phyloP scores from a whole-genome alignment of 1,284 basidiomycete genomes.

The Athelia psychrophila region DNA sequence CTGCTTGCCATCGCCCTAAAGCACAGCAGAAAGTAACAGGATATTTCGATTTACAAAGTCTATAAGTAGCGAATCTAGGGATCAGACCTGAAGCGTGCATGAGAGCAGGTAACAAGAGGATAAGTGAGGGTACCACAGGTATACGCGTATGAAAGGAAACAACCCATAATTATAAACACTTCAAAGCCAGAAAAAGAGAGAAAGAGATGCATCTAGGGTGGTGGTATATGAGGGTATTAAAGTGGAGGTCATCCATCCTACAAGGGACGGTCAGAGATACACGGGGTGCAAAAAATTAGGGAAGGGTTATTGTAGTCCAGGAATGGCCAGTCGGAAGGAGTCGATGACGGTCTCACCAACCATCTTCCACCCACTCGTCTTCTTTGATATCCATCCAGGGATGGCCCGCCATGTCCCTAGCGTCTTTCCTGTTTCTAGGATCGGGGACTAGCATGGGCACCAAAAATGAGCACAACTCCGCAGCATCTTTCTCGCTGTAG shows the following conservation, averaged over 20 bases:
- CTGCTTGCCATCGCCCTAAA: too few species aligned
- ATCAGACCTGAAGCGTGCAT: too few species aligned
- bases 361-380: conserved; percentile 40
- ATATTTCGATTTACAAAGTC: too few species aligned
- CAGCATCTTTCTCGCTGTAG: conserved; percentile 58
- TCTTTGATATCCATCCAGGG: conserved; percentile 62
- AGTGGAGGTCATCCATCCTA: conserved; percentile 45
- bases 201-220: too few species aligned
- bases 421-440: conserved; percentile 64
- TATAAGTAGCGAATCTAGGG: too few species aligned
- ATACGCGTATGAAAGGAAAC: too few species aligned
- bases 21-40: too few species aligned
- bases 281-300: conserved; percentile 56
- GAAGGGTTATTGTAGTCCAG: conserved; percentile 73
- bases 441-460: conserved; percentile 79
- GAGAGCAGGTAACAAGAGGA: too few species aligned
- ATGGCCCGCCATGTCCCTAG: conserved; percentile 73
- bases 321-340: conserved; percentile 55
- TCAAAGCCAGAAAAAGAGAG: too few species aligned
- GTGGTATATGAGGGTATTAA: too few species aligned
- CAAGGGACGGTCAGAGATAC: conserved; percentile 62
- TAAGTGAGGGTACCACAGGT: too few species aligned
- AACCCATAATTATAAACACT: too few species aligned
- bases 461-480: conserved; percentile 67
- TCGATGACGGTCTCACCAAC: conserved; percentile 31